Conservation (phyloP, 2,329 filamentous ascomycete species). For the Botrytis deweyae region DNA sequence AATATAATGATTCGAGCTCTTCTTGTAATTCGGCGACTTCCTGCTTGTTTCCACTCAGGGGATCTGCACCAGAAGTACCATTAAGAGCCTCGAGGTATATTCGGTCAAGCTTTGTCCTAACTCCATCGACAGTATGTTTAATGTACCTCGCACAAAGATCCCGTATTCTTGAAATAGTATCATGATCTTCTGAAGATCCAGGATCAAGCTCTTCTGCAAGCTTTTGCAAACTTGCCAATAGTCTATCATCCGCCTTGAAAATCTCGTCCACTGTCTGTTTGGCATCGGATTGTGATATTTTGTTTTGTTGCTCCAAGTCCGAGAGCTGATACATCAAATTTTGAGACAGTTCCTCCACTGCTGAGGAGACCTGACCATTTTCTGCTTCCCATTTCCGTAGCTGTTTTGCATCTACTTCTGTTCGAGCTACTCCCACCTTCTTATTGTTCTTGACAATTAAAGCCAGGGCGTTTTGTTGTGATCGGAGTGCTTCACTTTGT, state of each 20-base stretch:
- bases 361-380: slow-evolving; percentile 44
- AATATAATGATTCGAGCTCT: slow-evolving; percentile 67
- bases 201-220: slow-evolving; percentile 60
- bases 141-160: slow-evolving; percentile 58
- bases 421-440: slow-evolving; percentile 40
- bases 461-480: slow-evolving; percentile 61
- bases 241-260: slow-evolving; percentile 62
- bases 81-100: slow-evolving; percentile 52
- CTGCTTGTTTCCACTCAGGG: slow-evolving; percentile 25
- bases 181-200: slow-evolving; percentile 51
- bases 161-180: slow-evolving; percentile 56
- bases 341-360: slow-evolving; percentile 51
- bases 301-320: slow-evolving; percentile 53
- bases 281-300: slow-evolving; percentile 46
- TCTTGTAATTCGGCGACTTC: slow-evolving; percentile 56
- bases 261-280: slow-evolving; percentile 50
- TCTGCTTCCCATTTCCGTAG: slow-evolving; percentile 44
- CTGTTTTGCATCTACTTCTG: slow-evolving; percentile 44
- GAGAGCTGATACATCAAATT: slow-evolving; percentile 47
- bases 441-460: slow-evolving; percentile 49
- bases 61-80: slow-evolving; percentile 23
- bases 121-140: slow-evolving; percentile 55
- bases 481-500: slow-evolving; percentile 60
- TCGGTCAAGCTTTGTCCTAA: slow-evolving; percentile 56
- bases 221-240: slow-evolving; percentile 65